Evolutionary conservation across 176 grass and related monocot species (phyloP).

Genomic region (Puccinellia tenuiflora): DNA sequence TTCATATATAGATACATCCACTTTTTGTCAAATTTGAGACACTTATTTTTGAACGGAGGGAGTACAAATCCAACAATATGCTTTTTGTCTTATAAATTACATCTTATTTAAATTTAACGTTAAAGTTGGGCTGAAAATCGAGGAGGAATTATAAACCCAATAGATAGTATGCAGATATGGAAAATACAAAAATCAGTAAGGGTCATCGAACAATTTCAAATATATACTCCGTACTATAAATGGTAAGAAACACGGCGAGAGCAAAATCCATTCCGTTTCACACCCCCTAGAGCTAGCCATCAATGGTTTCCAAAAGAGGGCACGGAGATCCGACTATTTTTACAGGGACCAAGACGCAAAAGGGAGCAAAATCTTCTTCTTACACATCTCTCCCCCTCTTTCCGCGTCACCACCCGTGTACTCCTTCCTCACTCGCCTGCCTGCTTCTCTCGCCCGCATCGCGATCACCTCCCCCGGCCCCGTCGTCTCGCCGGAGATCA

Average conservation of each 20-base stretch:
- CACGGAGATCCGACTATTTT: background rate
- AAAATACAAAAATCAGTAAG: too few relatives aligned
- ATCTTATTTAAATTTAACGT: too few relatives aligned
- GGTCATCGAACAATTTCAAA: too few relatives aligned
- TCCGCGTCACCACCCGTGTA: conserved; percentile 26
- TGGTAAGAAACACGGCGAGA: background rate
- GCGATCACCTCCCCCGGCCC: conserved; percentile 28
- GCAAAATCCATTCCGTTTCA: background rate
- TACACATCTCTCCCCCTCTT: conserved; percentile 23
- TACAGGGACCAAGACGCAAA: background rate
- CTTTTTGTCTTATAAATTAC: too few relatives aligned
- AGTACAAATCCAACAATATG: too few relatives aligned
- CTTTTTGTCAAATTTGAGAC: too few relatives aligned
- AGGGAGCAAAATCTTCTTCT: conserved; percentile 5
- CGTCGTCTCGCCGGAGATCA: conserved; percentile 45
- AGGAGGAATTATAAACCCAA: too few relatives aligned
- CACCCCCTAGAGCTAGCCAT: background rate
- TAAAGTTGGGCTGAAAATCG: too few relatives aligned
- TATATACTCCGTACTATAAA: too few relatives aligned
- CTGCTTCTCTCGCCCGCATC: conserved; percentile 30
- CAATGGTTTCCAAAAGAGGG: background rate
- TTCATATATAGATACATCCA: too few relatives aligned
- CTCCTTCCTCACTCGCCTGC: background rate
- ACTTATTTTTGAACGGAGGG: too few relatives aligned
- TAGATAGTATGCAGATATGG: too few relatives aligned